A percentile compares a stretch with the other conserved stretches of the same genome.
phyloP scores from a whole-genome alignment of 1,284 basidiomycete genomes.

The Papiliotrema nemorosa region DNA sequence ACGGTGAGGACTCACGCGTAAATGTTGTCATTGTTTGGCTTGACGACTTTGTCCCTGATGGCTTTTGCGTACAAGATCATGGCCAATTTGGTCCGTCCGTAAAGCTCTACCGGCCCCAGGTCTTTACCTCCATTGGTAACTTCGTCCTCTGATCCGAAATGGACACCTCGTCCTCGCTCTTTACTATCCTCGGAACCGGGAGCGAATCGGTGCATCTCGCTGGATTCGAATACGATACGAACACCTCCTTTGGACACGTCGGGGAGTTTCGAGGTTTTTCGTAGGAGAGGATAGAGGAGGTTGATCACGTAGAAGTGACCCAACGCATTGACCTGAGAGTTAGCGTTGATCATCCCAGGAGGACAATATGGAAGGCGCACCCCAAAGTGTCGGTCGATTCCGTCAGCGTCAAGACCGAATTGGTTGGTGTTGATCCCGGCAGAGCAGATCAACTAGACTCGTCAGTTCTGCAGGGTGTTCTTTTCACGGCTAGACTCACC shows the following conservation, averaged over 20 bases:
- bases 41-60: conserved; percentile 50
- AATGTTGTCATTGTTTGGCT: conserved; percentile 44
- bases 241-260: conserved; percentile 30
- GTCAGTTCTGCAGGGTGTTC: not conserved
- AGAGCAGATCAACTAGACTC: conserved; percentile 47
- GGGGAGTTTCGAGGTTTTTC: conserved; percentile 46
- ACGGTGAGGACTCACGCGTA: conserved; percentile 27
- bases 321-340: conserved; percentile 41
- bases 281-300: conserved; percentile 51
- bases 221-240: conserved; percentile 52
- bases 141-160: conserved; percentile 50
- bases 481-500: conserved; percentile 32
- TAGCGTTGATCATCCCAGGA: not conserved
- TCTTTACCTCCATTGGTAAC: conserved; percentile 44
- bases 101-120: conserved; percentile 47
- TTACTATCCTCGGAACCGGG: conserved; percentile 29
- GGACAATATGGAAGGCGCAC: conserved; percentile 11
- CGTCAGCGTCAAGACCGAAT: conserved; percentile 49
- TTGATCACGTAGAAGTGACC: conserved; percentile 54
- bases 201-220: conserved; percentile 50
- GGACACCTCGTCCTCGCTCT: conserved; percentile 27
- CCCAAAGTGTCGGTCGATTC: conserved; percentile 50
- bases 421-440: conserved; percentile 52
- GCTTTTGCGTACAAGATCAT: conserved; percentile 52
- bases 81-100: conserved; percentile 53